phyloP scores from a whole-genome alignment of 208 protist genomes.

The Giardia muris region DNA sequence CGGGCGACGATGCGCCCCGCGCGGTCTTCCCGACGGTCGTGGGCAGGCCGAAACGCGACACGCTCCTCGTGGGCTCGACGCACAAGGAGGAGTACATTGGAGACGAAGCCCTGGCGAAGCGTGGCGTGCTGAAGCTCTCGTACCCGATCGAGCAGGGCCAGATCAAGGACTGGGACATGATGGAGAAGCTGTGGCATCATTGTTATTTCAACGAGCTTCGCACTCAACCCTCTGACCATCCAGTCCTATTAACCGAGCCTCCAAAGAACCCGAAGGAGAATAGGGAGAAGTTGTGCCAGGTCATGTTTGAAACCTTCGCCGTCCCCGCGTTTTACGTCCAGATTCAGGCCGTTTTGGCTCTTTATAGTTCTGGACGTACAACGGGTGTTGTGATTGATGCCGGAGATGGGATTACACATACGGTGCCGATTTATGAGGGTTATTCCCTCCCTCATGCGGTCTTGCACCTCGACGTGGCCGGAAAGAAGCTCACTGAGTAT shows the following conservation, averaged over 20 bases:
- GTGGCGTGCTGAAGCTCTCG: constrained; percentile 30
- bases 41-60: constrained; percentile 45
- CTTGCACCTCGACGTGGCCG: constrained; percentile 53
- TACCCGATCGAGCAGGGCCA: constrained; percentile 43
- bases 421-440: constrained; percentile 68
- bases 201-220: constrained; percentile 92
- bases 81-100: constrained; percentile 32
- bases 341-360: constrained; percentile 36
- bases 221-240: constrained; percentile 83
- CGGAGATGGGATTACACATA: constrained; percentile 70
- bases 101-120: constrained; percentile 34
- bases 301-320: constrained; percentile 48
- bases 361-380: constrained; percentile 38
- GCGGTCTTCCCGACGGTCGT: constrained; percentile 68
- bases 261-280: constrained; percentile 66
- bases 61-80: background rate
- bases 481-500: constrained; percentile 58
- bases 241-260: constrained; percentile 69
- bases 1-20: constrained; percentile 77
- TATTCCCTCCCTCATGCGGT: constrained; percentile 56
- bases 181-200: constrained; percentile 70
- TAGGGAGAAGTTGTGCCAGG: constrained; percentile 48
- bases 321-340: constrained; percentile 41
- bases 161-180: constrained; percentile 35
- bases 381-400: constrained; percentile 72